Evolutionary conservation across 768 basidiomycete genomes (phyloP).

Genomic region (Leccinellum albellum): DNA sequence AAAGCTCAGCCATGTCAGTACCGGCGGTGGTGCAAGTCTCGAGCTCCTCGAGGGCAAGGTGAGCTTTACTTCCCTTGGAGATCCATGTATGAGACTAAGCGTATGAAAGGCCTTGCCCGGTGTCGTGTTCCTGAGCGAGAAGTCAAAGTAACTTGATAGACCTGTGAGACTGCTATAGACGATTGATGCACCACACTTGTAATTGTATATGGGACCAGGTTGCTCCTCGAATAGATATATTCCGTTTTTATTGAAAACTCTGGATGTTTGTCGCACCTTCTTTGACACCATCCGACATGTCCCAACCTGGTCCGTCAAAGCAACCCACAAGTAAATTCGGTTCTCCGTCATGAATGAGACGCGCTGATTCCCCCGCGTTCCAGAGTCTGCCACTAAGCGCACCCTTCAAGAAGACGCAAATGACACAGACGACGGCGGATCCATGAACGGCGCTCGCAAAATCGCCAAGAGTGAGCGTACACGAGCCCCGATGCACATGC

Average conservation of each 20-base stretch:
- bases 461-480: slow-evolving; percentile 26
- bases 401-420: slow-evolving; percentile 11
- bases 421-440: slow-evolving; percentile 10
- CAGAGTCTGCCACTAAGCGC: slow-evolving; percentile 20
- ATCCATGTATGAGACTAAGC: slow-evolving; percentile 13
- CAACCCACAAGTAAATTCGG: slow-evolving; percentile 11
- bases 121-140: slow-evolving; percentile 87
- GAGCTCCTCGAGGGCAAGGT: slow-evolving; percentile 99
- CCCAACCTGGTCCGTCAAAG: slow-evolving; percentile 13
- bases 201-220: slow-evolving; percentile 3
- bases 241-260: slow-evolving; percentile 13
- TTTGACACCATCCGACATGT: slow-evolving; percentile 1
- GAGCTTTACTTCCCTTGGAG: slow-evolving; percentile 13
- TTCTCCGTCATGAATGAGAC: background rate
- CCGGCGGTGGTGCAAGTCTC: slow-evolving; percentile 89
- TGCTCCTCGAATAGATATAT: slow-evolving; percentile 16
- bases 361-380: background rate
- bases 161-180: slow-evolving; percentile 5
- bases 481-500: no score
- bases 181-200: slow-evolving; percentile 8
- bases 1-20: slow-evolving; percentile 93
- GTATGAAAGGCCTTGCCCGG: slow-evolving; percentile 72
- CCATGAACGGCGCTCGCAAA: slow-evolving; percentile 18
- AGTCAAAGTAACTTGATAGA: slow-evolving; percentile 33
- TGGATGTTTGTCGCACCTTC: background rate